phyloP scores from a whole-genome alignment of 1,284 basidiomycete species.

The Laetiporus sulphureus region DNA sequence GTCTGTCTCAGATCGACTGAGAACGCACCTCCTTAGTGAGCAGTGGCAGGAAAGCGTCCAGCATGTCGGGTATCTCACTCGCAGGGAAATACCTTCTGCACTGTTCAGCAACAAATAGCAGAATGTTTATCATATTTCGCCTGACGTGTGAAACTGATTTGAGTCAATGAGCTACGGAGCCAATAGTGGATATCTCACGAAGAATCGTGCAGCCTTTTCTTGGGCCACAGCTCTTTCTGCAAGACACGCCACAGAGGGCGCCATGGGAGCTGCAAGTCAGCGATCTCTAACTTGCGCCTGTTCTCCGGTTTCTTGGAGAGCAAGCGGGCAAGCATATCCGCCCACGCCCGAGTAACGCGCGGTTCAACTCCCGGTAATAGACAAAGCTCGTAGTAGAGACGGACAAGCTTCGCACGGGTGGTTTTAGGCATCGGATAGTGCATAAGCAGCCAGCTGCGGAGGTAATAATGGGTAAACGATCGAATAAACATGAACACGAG shows the following conservation, averaged over 20 bases:
- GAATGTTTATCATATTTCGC: constrained; percentile 61
- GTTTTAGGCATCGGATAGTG: constrained; percentile 73
- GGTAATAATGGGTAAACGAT: constrained; percentile 4
- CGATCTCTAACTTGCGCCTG: constrained; percentile 58
- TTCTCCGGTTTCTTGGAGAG: constrained; percentile 57
- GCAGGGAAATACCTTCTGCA: constrained; percentile 67
- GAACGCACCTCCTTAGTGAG: constrained; percentile 53
- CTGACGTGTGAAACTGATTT: constrained; percentile 24
- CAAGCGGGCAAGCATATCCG: constrained; percentile 67
- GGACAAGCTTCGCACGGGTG: constrained; percentile 72
- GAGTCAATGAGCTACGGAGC: not conserved
- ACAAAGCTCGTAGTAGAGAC: constrained; percentile 76
- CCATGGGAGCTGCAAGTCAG: constrained; percentile 73
- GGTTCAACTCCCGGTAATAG: constrained; percentile 72
- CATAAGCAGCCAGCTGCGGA: constrained; percentile 73
- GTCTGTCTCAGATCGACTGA: not conserved
- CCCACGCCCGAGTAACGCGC: constrained; percentile 63
- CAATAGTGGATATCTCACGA: constrained; percentile 31
- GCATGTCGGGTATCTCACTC: constrained; percentile 64
- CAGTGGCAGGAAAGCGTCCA: constrained; percentile 63
- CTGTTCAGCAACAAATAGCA: constrained; percentile 67
- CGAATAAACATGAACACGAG: constrained; percentile 10
- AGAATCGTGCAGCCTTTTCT: constrained; percentile 48
- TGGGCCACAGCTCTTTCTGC: constrained; percentile 70
- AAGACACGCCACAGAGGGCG: constrained; percentile 65